phyloP scores from a whole-genome alignment of 2,329 filamentous ascomycete genomes.

The Fusarium metavorans region DNA sequence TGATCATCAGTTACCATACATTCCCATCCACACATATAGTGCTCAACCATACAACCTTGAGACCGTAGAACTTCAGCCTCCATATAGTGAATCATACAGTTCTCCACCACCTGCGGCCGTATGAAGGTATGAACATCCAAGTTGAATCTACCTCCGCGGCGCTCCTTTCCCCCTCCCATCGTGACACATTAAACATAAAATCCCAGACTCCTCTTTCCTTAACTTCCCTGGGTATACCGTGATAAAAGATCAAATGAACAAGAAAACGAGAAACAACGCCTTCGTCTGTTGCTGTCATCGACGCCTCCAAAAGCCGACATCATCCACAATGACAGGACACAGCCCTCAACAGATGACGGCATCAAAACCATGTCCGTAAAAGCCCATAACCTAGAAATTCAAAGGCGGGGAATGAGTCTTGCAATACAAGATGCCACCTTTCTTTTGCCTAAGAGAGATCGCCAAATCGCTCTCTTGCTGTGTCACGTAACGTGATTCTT shows the following conservation, averaged over 20 bases:
- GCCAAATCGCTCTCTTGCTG: background rate
- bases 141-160: background rate
- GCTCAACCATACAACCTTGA: background rate
- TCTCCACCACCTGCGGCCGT: background rate
- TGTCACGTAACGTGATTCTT: background rate
- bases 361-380: background rate
- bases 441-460: background rate
- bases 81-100: background rate
- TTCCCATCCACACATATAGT: background rate
- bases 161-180: background rate
- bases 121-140: background rate
- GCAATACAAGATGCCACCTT: background rate
- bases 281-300: background rate
- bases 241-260: background rate
- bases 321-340: background rate
- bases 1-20: background rate
- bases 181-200: background rate
- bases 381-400: background rate
- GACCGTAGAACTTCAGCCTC: background rate
- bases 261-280: background rate
- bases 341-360: background rate
- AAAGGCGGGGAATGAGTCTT: background rate
- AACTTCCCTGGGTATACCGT: background rate
- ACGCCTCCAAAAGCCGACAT: background rate
- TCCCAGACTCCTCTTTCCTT: background rate